Percentiles rank a stretch among this genome's conserved stretches.
Conservation (phyloP, 2,329 filamentous ascomycete species). For the Pseudocercospora vitis region DNA sequence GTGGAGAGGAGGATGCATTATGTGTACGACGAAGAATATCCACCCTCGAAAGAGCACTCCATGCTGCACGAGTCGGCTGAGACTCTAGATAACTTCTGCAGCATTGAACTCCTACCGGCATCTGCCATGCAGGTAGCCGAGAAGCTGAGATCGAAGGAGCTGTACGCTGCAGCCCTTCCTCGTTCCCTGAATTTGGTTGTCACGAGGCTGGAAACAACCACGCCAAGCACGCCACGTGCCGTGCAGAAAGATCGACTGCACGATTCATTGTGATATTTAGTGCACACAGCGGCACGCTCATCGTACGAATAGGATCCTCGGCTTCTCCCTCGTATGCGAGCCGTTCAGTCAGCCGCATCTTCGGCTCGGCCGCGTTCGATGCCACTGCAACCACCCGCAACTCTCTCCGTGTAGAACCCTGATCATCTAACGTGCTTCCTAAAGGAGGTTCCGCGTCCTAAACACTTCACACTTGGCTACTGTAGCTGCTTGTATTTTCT, state of each 20-base stretch:
- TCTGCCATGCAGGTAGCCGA: slow-evolving; percentile 1
- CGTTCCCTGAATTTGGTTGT: slow-evolving; percentile 16
- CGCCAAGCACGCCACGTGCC: slow-evolving; percentile 1
- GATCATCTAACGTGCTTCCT: background rate
- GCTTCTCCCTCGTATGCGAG: too few relatives aligned
- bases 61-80: too few relatives aligned
- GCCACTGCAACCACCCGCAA: too few relatives aligned
- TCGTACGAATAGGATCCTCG: background rate
- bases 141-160: background rate
- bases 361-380: too few relatives aligned
- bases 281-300: background rate
- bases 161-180: background rate
- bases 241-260: background rate
- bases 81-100: too few relatives aligned
- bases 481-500: background rate
- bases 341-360: too few relatives aligned
- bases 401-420: background rate
- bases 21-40: too few relatives aligned
- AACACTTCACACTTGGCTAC: too few relatives aligned
- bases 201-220: slow-evolving; percentile 1
- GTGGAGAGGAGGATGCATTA: too few relatives aligned
- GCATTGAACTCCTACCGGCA: background rate
- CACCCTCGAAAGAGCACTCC: too few relatives aligned
- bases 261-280: too few relatives aligned
- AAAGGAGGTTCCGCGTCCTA: background rate